Percentiles rank a stretch among this genome's conserved stretches.
Evolutionary conservation across 164 flowering plant species (phyloP).

Genomic region (Magnolia kwangsiensis): DNA sequence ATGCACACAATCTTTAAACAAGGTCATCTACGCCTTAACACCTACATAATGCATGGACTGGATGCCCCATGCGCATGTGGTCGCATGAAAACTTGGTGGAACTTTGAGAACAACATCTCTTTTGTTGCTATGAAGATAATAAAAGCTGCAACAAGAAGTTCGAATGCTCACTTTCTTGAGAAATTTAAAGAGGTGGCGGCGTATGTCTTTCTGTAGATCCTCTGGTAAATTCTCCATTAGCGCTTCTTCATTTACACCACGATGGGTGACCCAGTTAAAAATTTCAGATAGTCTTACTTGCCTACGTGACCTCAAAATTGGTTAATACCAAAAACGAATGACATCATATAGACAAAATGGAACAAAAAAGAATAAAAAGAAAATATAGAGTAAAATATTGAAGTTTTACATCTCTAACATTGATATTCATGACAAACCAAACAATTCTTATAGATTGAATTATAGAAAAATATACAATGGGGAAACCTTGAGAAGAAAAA

Average conservation of each 20-base stretch:
- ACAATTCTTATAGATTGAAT: not conserved
- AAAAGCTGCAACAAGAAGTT: not conserved
- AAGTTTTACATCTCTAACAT: not conserved
- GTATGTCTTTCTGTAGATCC: conserved; percentile 78
- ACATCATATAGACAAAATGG: not conserved
- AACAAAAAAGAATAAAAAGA: no score
- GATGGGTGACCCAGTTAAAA: conserved; percentile 72
- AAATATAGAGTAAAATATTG: no score
- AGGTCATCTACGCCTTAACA: no score
- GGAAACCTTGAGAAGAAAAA: not conserved
- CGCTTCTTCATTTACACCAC: conserved; percentile 75
- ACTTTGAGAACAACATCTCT: not conserved
- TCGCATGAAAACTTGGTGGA: not conserved
- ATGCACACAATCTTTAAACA: no score
- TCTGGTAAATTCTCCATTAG: conserved; percentile 70
- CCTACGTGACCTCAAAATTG: conserved; percentile 27
- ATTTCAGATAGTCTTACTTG: conserved; percentile 66
- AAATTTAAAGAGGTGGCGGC: conserved; percentile 76
- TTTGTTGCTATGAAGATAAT: not conserved
- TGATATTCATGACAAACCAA: not conserved
- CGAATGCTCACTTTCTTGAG: conserved; percentile 51
- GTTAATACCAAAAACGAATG: not conserved
- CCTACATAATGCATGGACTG: no score
- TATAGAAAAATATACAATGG: not conserved
- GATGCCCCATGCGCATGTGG: no score